These are phyloP conservation scores for Aquilaria malaccensis DNA, from an alignment of 345 rosid genomes.

Conservation along the genomic window DNA sequence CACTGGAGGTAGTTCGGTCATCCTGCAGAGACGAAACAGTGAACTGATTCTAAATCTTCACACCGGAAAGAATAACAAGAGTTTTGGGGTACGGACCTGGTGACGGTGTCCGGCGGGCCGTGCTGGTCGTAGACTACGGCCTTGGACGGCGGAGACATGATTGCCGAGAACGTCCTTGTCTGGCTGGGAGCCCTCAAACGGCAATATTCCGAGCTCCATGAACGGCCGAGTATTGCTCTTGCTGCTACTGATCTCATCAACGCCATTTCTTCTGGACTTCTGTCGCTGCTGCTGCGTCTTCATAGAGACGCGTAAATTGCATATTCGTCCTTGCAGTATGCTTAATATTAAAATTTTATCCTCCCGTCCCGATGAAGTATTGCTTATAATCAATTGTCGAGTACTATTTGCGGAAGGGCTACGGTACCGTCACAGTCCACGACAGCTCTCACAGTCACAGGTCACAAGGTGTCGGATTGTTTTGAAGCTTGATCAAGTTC, in stretches of 20 bases:
- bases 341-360: too few species aligned
- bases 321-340: too few species aligned
- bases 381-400: not conserved
- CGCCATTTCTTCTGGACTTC: conserved; percentile 15
- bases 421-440: too few species aligned
- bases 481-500: too few species aligned
- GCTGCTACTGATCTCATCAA: conserved; percentile 10
- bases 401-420: not conserved
- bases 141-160: conserved; percentile 72
- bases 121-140: conserved; percentile 79
- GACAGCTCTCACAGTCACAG: too few species aligned
- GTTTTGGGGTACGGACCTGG: conserved; percentile 32
- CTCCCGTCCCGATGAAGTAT: too few species aligned
- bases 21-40: conserved; percentile 22
- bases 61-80: not conserved
- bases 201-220: conserved; percentile 8
- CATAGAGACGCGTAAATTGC: too few species aligned
- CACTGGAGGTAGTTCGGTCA: conserved; percentile 61
- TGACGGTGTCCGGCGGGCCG: conserved; percentile 75
- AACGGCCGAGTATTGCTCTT: conserved; percentile 7
- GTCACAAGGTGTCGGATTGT: too few species aligned
- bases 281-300: too few species aligned
- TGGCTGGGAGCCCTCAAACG: not conserved
- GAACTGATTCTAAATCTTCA: too few species aligned
- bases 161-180: conserved; percentile 42